These are phyloP conservation scores for Aegilops umbellulata DNA, from an alignment of 176 grass and related monocot species.

Conservation along the genomic window DNA sequence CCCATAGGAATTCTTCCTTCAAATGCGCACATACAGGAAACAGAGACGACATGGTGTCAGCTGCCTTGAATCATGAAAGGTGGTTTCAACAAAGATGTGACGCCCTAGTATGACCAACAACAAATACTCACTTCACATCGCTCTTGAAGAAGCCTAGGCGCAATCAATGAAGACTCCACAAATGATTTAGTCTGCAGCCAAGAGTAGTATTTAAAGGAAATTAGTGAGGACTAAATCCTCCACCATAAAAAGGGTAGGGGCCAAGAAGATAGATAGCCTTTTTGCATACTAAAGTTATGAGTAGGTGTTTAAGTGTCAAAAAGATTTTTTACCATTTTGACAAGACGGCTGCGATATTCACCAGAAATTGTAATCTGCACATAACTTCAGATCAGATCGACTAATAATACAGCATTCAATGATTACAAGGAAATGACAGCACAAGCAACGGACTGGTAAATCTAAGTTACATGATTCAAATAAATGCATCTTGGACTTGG, in stretches of 20 bases:
- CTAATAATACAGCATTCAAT: not conserved
- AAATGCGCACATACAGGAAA: constrained; percentile 36
- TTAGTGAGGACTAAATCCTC: not conserved
- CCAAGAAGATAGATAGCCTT: not conserved
- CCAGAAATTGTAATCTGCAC: constrained; percentile 74
- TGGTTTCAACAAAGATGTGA: not conserved
- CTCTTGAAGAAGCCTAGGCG: constrained; percentile 88
- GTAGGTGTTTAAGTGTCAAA: not conserved
- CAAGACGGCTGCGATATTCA: constrained; percentile 79
- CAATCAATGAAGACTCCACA: constrained; percentile 61
- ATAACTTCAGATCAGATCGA: constrained; percentile 36
- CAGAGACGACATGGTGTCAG: constrained; percentile 21
- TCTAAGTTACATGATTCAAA: not conserved
- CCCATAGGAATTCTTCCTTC: constrained; percentile 98
- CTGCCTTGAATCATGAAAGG: constrained; percentile 20
- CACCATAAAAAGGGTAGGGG: not conserved
- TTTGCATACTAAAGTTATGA: constrained; percentile 10
- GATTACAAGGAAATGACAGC: not conserved
- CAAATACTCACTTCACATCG: constrained; percentile 81
- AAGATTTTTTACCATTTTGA: constrained; percentile 81
- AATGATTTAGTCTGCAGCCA: constrained; percentile 73
- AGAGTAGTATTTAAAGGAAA: constrained; percentile 19
- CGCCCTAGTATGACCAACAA: constrained; percentile 28
- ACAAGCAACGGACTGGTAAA: not conserved
- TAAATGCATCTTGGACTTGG: not conserved